Base-by-base conservation (phyloP, 345 rosid genomes). In the Lenwebbia sp. region DNA sequence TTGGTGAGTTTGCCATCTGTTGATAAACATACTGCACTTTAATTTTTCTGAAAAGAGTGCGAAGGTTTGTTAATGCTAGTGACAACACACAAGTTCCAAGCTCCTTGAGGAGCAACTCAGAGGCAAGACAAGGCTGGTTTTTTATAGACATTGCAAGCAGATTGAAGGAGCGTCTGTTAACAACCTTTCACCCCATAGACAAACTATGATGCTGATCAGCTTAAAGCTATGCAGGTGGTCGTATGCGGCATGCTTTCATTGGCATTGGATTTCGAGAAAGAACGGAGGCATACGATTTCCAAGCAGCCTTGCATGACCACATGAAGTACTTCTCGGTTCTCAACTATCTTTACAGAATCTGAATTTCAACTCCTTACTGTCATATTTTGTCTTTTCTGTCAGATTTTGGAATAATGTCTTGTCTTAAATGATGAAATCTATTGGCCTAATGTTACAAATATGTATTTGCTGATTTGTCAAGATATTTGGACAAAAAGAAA, bases 181-280 rank as follows among this genome's bases (percentile, higher is more conserved):
- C 81, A 37, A 10, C 47, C 26, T 70, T 70, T 70, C 81, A 5
- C 81, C 81, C 81, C 81, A 33, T 70, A 70, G 40, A 28, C n/a
- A 52, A 83, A 30, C 1, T 25, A 30, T 28, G 60, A 82, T 85
- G 54, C 52, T 82, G 65, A 13, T 74, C 84, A 30, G 33, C 86
- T 88, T 58, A 85, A 89, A 90, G 62, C 88, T 85, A 52, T 90
- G 90, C 92, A 97, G 99, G 88, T 89, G 99, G 99, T 88, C 96
- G 99, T 85, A 91, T 89, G 86, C 92, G 99, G 70, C 99, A 96
- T 92, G 99, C 99, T 86, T 98, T 98, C 90, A 90, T 98, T 85
- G 99, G 99, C 86, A 70, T 98, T 26, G 99, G 99, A 86, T 98
- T 98, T 90, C 94, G 99, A 75, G 99, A 98, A 92, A 96, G 99